Percentiles rank a stretch among this genome's conserved stretches.
Conservation (phyloP, 1,284 basidiomycete genomes). For the Thelephora terrestris region DNA sequence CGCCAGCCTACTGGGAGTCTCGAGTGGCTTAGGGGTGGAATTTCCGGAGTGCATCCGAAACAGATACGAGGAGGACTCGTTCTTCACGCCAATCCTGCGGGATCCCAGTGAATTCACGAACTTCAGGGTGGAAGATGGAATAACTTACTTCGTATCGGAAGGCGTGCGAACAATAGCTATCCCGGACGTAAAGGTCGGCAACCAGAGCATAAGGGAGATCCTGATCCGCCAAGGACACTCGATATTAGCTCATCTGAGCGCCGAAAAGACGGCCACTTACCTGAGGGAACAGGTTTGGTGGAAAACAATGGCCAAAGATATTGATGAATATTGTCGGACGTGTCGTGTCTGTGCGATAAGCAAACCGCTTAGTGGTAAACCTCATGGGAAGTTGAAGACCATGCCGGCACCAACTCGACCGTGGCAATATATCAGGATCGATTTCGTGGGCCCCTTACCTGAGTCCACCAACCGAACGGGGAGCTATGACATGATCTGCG, state of each 20-base stretch:
- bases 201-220: slow-evolving; percentile 16
- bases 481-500: slow-evolving; percentile 10
- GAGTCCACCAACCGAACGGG: slow-evolving; percentile 13
- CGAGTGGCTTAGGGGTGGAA: not conserved
- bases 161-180: too few relatives aligned
- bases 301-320: slow-evolving; percentile 17
- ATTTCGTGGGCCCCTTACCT: slow-evolving; percentile 27
- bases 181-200: too few relatives aligned
- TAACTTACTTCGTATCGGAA: too few relatives aligned
- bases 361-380: slow-evolving; percentile 15
- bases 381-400: slow-evolving; percentile 15
- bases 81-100: slow-evolving; percentile 1
- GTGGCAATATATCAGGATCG: slow-evolving; percentile 23
- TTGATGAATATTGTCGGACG: slow-evolving; percentile 14
- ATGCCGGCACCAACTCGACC: slow-evolving; percentile 13
- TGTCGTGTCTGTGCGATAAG: slow-evolving; percentile 16
- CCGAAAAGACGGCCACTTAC: slow-evolving; percentile 19
- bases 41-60: not conserved
- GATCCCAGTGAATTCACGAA: slow-evolving; percentile 8
- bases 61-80: slow-evolving; percentile 1
- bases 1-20: too few relatives aligned
- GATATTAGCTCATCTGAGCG: slow-evolving; percentile 20
- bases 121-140: slow-evolving; percentile 10
- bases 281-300: slow-evolving; percentile 22
- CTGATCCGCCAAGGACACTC: slow-evolving; percentile 22